Percentiles rank a stretch among this genome's conserved stretches.
These are phyloP conservation scores for Mimosa bimucronata DNA, from an alignment of 306 rosid genomes.

Conservation along the genomic window DNA sequence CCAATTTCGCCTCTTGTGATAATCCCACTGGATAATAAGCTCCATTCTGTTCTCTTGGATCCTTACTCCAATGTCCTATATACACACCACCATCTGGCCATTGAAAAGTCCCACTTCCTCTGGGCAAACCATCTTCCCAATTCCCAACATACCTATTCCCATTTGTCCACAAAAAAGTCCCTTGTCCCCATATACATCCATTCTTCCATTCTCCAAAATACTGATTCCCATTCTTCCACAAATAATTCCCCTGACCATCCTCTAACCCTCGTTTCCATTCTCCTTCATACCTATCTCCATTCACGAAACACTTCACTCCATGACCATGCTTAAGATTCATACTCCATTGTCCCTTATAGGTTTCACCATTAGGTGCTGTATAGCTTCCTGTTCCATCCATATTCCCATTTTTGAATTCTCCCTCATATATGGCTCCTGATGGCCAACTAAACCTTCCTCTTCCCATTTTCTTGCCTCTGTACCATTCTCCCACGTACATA, in stretches of 20 bases:
- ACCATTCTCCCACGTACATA: conserved; percentile 86
- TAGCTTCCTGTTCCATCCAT: conserved; percentile 85
- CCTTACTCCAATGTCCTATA: conserved; percentile 72
- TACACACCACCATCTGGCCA: conserved; percentile 79
- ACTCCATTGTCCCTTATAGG: conserved; percentile 76
- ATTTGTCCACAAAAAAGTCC: conserved; percentile 64
- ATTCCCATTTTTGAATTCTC: conserved; percentile 77
- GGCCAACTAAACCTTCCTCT: conserved; percentile 93
- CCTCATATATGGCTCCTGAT: conserved; percentile 89
- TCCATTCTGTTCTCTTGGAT: conserved; percentile 64
- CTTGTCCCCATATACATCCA: conserved; percentile 76
- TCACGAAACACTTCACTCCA: conserved; percentile 59
- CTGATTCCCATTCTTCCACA: conserved; percentile 71
- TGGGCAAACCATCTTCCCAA: conserved; percentile 82
- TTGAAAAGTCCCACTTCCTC: conserved; percentile 68
- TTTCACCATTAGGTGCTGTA: conserved; percentile 66
- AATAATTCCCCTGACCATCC: conserved; percentile 79
- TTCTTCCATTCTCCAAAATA: conserved; percentile 88
- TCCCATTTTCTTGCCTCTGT: conserved; percentile 74
- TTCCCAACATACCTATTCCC: conserved; percentile 75
- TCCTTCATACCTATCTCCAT: conserved; percentile 85
- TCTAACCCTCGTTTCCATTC: conserved; percentile 74
- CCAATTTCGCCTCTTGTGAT: conserved; percentile 47
- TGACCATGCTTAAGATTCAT: conserved; percentile 87
- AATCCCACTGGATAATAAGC: conserved; percentile 55